Evolutionary conservation across 805 yeast genomes (phyloP).

Genomic region (Ogataea methanolica): DNA sequence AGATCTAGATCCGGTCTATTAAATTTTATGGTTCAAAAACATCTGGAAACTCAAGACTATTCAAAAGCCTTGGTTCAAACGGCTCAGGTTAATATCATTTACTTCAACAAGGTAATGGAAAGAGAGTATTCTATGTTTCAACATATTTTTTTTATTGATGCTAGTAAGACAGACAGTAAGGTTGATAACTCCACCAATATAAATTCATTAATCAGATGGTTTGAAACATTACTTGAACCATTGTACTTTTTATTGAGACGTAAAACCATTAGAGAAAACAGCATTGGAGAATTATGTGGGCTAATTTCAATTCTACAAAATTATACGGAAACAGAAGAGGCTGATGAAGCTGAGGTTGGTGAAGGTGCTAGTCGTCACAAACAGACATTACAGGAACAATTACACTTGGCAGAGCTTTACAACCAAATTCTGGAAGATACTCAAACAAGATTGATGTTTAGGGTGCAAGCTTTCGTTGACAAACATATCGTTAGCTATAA

Average conservation of each 20-base stretch:
- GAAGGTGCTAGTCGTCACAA: constrained; percentile 19
- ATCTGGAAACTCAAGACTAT: constrained; percentile 19
- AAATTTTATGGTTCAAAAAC: constrained; percentile 30
- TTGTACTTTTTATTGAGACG: constrained; percentile 67
- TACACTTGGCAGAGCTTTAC: constrained; percentile 46
- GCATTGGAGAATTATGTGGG: constrained; percentile 68
- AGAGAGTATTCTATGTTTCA: constrained; percentile 60
- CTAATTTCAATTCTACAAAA: constrained; percentile 64
- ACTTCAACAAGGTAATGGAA: constrained; percentile 52
- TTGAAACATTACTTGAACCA: constrained; percentile 66
- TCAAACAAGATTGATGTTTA: constrained; percentile 75
- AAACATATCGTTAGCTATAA: constrained; percentile 60
- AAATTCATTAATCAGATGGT: constrained; percentile 47
- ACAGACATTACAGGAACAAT: constrained; percentile 10
- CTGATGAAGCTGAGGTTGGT: constrained; percentile 10
- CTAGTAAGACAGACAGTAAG: constrained; percentile 7
- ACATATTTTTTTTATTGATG: constrained; percentile 42
- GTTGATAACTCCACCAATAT: constrained; percentile 28
- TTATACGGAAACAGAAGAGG: constrained; percentile 58
- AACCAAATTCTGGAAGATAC: constrained; percentile 70
- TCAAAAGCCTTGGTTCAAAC: constrained; percentile 46
- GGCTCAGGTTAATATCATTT: constrained; percentile 58
- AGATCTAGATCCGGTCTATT: constrained; percentile 49
- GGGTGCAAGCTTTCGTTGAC: constrained; percentile 71
- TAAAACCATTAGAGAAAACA: constrained; percentile 63